Evolutionary conservation across 2,329 filamentous ascomycete species (phyloP), one percentile per base, ranked within the genome.

Genomic region (Scortechinia acanthostroma): DNA sequence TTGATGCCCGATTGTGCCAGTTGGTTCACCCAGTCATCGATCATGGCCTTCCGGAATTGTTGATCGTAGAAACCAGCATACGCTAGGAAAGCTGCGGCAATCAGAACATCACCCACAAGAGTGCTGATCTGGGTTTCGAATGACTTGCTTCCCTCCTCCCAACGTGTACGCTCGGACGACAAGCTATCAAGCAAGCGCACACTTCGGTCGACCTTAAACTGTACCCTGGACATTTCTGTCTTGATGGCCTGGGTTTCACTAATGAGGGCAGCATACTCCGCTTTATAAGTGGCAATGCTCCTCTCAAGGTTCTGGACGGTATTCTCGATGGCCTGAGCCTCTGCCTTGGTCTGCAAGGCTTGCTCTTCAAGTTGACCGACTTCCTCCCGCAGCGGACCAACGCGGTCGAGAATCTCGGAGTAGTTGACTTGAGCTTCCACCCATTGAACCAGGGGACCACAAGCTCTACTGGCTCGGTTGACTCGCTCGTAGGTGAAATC

Each of bases 61-160:
- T 98, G 94, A 60, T 98, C 93, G 60, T 95, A 98, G 43, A 97
- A 83, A 65, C 93, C 93, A 58, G 88, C 89, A 65, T 98, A 98
- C 14, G 94, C 93, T 50, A 98, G 74, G 76, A 97, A 97, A 5
- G 91, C 94, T 3, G 94, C 89, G n/a, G 93, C 93, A 43, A 96
- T 85, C 49, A 98, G 76, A 43, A 96, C 91, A 59, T 98, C 93
- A 49, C 93, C 93, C 28, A 98, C 88, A 44, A 98, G 80, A 2
- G 93, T 98, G 63, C 88, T 87, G 60, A 98, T 97, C 61, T 98
- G 93, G 2, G 91, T 95, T 64, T 97, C 91, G 61, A 98, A 98
- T 0, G 91, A 96, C 68, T 86, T 95, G 76, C 93, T 98, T 54
- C 91, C 91, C 57, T 91, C 88, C 59, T 98, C 93, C 93, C 93